Percentiles rank a stretch among this genome's conserved stretches.
phyloP scores from a whole-genome alignment of 2,329 filamentous ascomycete species.

The Ceratocystiopsis minuta region DNA sequence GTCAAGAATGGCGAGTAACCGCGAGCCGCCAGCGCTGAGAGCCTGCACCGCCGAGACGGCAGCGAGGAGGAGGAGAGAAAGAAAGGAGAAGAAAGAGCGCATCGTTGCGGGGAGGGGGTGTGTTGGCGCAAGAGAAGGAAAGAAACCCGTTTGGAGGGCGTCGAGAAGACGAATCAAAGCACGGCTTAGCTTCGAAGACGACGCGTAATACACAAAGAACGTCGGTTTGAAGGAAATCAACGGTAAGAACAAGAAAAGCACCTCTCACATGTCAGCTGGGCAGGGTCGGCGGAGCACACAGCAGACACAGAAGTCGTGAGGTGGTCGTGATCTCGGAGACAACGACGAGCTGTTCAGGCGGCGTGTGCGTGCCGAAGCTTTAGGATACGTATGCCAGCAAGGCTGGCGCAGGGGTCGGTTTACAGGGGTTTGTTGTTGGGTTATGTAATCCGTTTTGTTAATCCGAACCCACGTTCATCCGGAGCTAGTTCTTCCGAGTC shows the following conservation, averaged over 20 bases:
- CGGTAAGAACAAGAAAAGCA: neutral
- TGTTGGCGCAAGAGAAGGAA: no score
- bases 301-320: no score
- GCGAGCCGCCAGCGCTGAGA: slow-evolving; percentile 58
- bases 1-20: slow-evolving; percentile 74
- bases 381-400: slow-evolving; percentile 6
- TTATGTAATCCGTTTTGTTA: neutral
- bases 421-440: no score
- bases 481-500: neutral
- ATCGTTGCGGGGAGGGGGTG: no score
- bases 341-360: neutral
- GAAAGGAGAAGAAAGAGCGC: neutral
- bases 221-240: neutral
- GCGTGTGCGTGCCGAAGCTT: slow-evolving; percentile 3
- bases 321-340: no score
- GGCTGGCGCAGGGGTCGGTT: neutral
- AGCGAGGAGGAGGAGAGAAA: slow-evolving; percentile 36
- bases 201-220: neutral
- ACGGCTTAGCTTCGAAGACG: neutral
- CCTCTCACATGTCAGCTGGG: neutral
- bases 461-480: neutral
- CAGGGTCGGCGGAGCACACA: neutral
- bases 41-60: slow-evolving; percentile 53
- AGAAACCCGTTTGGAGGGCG: no score
- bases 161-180: no score